phyloP scores from a whole-genome alignment of 2,329 filamentous ascomycete species.

The Microcyclospora pomicola region DNA sequence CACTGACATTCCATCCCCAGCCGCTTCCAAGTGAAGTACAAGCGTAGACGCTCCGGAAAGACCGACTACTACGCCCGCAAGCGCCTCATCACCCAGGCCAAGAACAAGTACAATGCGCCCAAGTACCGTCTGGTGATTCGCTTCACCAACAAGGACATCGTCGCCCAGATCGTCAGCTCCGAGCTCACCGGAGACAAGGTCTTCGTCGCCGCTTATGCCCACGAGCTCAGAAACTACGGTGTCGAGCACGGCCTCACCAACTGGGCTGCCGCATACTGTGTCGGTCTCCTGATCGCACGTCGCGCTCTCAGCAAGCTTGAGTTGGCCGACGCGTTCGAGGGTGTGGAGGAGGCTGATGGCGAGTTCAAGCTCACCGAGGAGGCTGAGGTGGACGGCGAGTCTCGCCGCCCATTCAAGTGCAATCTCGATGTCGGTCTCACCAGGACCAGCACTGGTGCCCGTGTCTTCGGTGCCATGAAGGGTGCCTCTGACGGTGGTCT shows the following conservation, averaged over 20 bases:
- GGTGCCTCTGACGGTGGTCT: conserved; percentile 97
- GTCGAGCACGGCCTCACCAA: conserved; percentile 98
- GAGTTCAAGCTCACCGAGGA: conserved; percentile 95
- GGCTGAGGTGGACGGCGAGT: conserved; percentile 72
- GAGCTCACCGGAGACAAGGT: conserved; percentile 98
- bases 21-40: conserved; percentile 99
- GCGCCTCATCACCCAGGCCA: conserved; percentile 98
- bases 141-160: conserved; percentile 75
- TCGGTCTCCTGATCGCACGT: conserved; percentile 91
- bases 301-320: conserved; percentile 95
- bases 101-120: conserved; percentile 99
- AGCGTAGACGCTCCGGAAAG: conserved; percentile 89
- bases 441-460: conserved; percentile 95
- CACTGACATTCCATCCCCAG: conserved; percentile 33
- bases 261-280: conserved; percentile 96
- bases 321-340: conserved; percentile 80
- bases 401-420: conserved; percentile 96
- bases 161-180: conserved; percentile 91
- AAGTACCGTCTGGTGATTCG: conserved; percentile 99
- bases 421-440: conserved; percentile 95
- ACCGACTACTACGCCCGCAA: conserved; percentile 99
- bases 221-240: conserved; percentile 96
- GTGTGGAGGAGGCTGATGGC: conserved; percentile 93
- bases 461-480: conserved; percentile 99
- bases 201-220: conserved; percentile 79